Evolutionary conservation across 2,329 filamentous ascomycete species (phyloP).

Genomic region (Monilinia aucupariae): DNA sequence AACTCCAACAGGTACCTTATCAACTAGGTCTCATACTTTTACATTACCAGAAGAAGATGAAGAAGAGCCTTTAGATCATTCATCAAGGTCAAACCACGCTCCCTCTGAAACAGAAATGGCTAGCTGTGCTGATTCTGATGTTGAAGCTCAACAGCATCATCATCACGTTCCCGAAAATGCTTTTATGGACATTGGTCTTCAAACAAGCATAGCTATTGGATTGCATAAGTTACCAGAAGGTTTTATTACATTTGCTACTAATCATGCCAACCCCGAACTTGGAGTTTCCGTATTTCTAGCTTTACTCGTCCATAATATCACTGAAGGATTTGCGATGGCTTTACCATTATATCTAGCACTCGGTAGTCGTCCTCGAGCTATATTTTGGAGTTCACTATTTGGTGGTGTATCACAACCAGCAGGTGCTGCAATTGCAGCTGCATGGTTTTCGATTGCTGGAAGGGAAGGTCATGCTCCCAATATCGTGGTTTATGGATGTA

Average conservation of each 20-base stretch:
- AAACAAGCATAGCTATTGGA: slow-evolving; percentile 91
- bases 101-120: slow-evolving; percentile 15
- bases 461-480: slow-evolving; percentile 46
- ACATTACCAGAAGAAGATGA: slow-evolving; percentile 11
- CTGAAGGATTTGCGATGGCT: slow-evolving; percentile 91
- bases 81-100: slow-evolving; percentile 12
- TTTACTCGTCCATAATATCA: slow-evolving; percentile 96
- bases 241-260: slow-evolving; percentile 91
- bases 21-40: slow-evolving; percentile 7
- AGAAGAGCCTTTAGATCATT: background rate
- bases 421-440: slow-evolving; percentile 74
- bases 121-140: slow-evolving; percentile 24
- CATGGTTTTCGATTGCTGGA: slow-evolving; percentile 75
- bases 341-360: slow-evolving; percentile 89
- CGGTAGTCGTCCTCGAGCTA: slow-evolving; percentile 71
- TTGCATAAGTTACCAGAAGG: slow-evolving; percentile 90
- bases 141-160: slow-evolving; percentile 54
- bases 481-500: slow-evolving; percentile 62
- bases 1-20: slow-evolving; percentile 20
- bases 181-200: slow-evolving; percentile 89
- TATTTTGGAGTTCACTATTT: slow-evolving; percentile 75
- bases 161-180: slow-evolving; percentile 94
- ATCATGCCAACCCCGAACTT: slow-evolving; percentile 85
- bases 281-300: slow-evolving; percentile 92
- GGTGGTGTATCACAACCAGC: slow-evolving; percentile 84